Base-by-base conservation (phyloP, 2,329 filamentous ascomycete species). In the Didymella sp. region DNA sequence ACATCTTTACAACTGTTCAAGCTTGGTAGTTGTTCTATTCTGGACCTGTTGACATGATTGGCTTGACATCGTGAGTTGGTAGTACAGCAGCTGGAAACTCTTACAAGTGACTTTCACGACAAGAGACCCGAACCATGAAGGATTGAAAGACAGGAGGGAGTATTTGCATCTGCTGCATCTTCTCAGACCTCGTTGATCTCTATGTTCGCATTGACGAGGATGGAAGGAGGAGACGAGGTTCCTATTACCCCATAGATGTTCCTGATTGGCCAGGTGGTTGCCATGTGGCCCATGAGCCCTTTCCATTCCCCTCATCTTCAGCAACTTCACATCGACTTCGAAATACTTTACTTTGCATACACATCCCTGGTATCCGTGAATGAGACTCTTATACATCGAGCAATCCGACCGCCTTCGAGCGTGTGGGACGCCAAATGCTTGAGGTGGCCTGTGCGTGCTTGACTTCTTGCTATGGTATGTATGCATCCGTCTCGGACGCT, bases 181-280 rank as follows among this genome's bases (percentile, higher is more conserved):
- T 4, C 11, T 30, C 27, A 37, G 15, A 12, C 30, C 24, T 28
- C 37, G 28, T 38, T 31, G 42, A 13, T 43, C 19, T 41, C 30
- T 43, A 19, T 27, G 37, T 57, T 31, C 30, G 31, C 31, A 33
- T 44, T n/a, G 37, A 57, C 25, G 40, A 48, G 54, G 25, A 51
- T 25, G 48, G 24, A 38, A 51, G 12, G 35, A 40, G 37, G 43
- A 48, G 43, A 38, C 31, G 43, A 49, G 38, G 17, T 57, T 57
- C n/a, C 28, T 40, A 58, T 58, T 58, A 58, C 56, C 56, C 56
- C 56, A 58, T 58, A 44, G 40, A 40, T 54, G 38, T 28, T 53
- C 13, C 33, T 54, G 27, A 58, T 58, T 58, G 56, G 56, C 8
- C 45, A 41, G 25, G 8, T 49, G 49, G 19, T 40, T 52, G 48